phyloP scores from a whole-genome alignment of 768 basidiomycete genomes.

The Podaxis carcinomalis region DNA sequence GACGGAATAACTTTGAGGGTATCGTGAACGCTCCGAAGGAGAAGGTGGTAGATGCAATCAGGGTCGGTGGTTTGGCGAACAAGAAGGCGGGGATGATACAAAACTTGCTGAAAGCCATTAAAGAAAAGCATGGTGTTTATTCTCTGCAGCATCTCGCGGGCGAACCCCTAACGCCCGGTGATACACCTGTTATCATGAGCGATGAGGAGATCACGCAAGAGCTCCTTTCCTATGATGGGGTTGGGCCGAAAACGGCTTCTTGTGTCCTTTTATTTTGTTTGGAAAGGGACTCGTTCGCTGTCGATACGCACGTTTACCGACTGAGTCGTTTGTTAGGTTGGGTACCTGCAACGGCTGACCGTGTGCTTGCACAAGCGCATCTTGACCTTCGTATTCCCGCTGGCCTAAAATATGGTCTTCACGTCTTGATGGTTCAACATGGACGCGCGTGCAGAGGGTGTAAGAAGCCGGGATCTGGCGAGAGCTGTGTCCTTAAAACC shows the following conservation, averaged over 20 bases:
- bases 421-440: slow-evolving; percentile 56
- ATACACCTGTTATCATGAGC: background rate
- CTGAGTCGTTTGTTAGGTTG: slow-evolving; percentile 47
- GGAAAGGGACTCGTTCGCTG: slow-evolving; percentile 56
- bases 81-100: slow-evolving; percentile 57
- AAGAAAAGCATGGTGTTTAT: slow-evolving; percentile 44
- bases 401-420: slow-evolving; percentile 52
- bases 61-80: slow-evolving; percentile 53
- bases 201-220: slow-evolving; percentile 54
- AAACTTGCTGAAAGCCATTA: slow-evolving; percentile 36
- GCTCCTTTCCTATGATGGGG: slow-evolving; percentile 51
- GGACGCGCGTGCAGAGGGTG: slow-evolving; percentile 53
- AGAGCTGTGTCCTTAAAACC: slow-evolving; percentile 26
- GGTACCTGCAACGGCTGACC: slow-evolving; percentile 43
- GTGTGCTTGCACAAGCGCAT: slow-evolving; percentile 53
- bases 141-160: slow-evolving; percentile 53
- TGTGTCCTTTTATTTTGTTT: slow-evolving; percentile 61
- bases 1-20: slow-evolving; percentile 44
- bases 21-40: slow-evolving; percentile 39
- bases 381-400: slow-evolving; percentile 47
- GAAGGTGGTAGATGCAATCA: slow-evolving; percentile 45
- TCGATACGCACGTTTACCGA: slow-evolving; percentile 61
- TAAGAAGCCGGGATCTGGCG: slow-evolving; percentile 27
- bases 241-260: slow-evolving; percentile 61
- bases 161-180: slow-evolving; percentile 18